Base-by-base conservation (phyloP, 352 stramenopile genomes). In the Pythium apleroticum region DNA sequence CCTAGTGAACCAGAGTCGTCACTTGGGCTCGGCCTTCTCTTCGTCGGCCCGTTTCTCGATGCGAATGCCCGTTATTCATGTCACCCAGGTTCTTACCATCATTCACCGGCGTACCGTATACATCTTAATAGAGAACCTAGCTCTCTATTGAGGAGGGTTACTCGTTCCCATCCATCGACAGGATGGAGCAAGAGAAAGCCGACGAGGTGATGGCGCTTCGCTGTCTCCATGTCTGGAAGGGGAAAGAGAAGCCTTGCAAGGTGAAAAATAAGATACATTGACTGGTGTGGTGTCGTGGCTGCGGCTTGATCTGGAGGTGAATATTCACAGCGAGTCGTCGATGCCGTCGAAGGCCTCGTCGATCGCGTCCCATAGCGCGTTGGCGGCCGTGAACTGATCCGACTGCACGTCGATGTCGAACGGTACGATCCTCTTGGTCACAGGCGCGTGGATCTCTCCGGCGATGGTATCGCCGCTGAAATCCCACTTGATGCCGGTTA, bases 401-500 rank as follows among this genome's bases (percentile, higher is more conserved):
- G 66, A 69, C n/a, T 73, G 46, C 7, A 76, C 64, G 54, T 84
- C 69, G 53, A 91, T 73, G 39, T 89, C 78, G 46, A 93, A 91
- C 3, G 73, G 75, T 27, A 77, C 62, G 37, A 90, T 81, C 11
- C 60, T 68, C 57, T 91, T 78, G 28, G 78, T 91, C 15, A 68
- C 59, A 25, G 79, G 78, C 14, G 82, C 78, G 52, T 88, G 78
- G 39, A 91, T 91, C 54, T 91, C 82, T 14, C 81, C 84, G 49
- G 66, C 77, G 63, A 91, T 76, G 11, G 77, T 69, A 11, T 65
- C 30, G 17, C 66, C 72, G n/a, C 67, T 81, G 45, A 91, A 89
- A 46, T 90, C 78, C 82, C 82, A 93, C 64, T 87, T 88, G 75
- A 93, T 93, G 37, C 84, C 82, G 6, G 82, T 91, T 14, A 91